These are phyloP conservation scores for Suillus sp. DNA, from an alignment of 768 basidiomycete species.

Conservation along the genomic window DNA sequence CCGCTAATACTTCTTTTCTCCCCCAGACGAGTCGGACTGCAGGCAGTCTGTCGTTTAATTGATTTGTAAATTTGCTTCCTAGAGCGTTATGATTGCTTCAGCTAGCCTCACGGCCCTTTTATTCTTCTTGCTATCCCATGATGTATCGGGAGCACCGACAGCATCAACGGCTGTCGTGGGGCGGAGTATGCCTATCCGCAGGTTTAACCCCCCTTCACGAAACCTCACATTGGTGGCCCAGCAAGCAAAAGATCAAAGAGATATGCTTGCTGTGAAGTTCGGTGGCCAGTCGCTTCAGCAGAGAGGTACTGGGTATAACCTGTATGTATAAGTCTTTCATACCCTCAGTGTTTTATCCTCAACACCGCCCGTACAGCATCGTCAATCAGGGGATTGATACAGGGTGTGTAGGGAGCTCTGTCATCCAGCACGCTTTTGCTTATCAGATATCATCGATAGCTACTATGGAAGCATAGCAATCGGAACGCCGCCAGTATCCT, in stretches of 20 bases:
- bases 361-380: constrained; percentile 39
- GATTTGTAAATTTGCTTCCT: background rate
- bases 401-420: constrained; percentile 38
- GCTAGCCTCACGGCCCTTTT: constrained; percentile 4
- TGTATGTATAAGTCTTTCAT: constrained; percentile 37
- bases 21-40: background rate
- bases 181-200: constrained; percentile 4
- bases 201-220: constrained; percentile 1
- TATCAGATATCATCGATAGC: constrained; percentile 1
- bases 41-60: background rate
- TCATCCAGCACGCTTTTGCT: background rate
- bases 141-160: constrained; percentile 2
- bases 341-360: background rate
- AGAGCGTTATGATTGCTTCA: constrained; percentile 6
- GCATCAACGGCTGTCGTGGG: background rate
- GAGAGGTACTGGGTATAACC: constrained; percentile 47
- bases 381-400: constrained; percentile 65
- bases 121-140: background rate
- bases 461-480: constrained; percentile 34
- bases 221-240: constrained; percentile 5
- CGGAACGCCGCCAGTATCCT: constrained; percentile 44
- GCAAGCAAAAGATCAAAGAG: constrained; percentile 44
- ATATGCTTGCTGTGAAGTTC: constrained; percentile 47
- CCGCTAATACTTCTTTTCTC: background rate
- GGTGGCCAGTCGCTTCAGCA: constrained; percentile 31